Evolutionary conservation across 2,329 filamentous ascomycete species (phyloP).

Genomic region (Colletotrichum kahawae): DNA sequence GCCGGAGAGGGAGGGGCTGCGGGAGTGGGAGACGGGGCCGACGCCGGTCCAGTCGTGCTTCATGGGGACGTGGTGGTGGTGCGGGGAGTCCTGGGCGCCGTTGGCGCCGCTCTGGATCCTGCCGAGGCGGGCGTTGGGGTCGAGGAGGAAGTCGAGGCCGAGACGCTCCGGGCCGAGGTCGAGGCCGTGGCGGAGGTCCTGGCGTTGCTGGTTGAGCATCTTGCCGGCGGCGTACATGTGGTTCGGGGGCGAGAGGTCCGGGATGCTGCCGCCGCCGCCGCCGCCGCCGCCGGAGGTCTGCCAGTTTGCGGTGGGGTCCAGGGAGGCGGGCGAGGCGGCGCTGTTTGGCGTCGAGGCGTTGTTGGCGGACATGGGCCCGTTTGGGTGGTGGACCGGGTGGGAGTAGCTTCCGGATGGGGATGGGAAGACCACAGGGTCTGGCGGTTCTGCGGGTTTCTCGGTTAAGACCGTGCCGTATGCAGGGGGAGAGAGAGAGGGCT

Average conservation of each 20-base stretch:
- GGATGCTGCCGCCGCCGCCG: neutral
- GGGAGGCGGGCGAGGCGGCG: slow-evolving; percentile 38
- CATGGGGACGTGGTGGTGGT: slow-evolving; percentile 52
- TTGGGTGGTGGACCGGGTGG: slow-evolving; percentile 24
- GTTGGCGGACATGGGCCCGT: slow-evolving; percentile 32
- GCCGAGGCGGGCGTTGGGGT: slow-evolving; percentile 59
- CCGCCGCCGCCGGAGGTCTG: neutral
- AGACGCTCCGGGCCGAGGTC: slow-evolving; percentile 70
- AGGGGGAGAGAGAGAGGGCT: neutral
- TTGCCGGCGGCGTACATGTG: slow-evolving; percentile 31
- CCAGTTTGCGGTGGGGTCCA: slow-evolving; percentile 25
- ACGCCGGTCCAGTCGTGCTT: slow-evolving; percentile 53
- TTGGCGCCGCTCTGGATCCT: slow-evolving; percentile 56
- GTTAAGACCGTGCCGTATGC: neutral
- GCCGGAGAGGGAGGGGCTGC: slow-evolving; percentile 59
- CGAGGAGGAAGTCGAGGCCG: slow-evolving; percentile 75
- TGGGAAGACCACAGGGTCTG: slow-evolving; percentile 33
- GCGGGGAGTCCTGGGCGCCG: slow-evolving; percentile 49
- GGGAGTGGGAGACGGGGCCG: slow-evolving; percentile 61
- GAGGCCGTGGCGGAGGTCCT: slow-evolving; percentile 58
- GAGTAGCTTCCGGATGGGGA: slow-evolving; percentile 31
- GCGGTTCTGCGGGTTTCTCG: slow-evolving; percentile 23
- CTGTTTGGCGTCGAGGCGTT: slow-evolving; percentile 45
- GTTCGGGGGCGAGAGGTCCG: slow-evolving; percentile 24
- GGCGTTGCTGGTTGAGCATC: slow-evolving; percentile 50